Conservation (phyloP, 352 stramenopile genomes). For the Phytophthora pisi region DNA sequence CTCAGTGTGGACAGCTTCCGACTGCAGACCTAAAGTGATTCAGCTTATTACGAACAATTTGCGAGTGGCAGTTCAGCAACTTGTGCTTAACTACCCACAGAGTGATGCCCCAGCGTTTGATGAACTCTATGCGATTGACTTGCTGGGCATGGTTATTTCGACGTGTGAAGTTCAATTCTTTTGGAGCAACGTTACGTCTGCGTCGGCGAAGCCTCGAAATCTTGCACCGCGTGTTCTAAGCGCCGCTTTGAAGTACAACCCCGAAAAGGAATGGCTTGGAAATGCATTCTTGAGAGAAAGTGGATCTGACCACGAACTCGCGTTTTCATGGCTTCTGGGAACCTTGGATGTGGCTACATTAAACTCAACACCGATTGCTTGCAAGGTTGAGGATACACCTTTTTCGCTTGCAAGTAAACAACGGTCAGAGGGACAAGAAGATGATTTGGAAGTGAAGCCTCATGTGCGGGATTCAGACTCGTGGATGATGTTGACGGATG, state of each 20-base stretch:
- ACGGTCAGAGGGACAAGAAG: background rate
- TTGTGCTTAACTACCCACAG: constrained; percentile 59
- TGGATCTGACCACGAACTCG: constrained; percentile 61
- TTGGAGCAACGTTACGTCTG: constrained; percentile 53
- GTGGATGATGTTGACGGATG: constrained; percentile 76
- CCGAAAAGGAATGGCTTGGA: constrained; percentile 68
- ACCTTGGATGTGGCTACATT: constrained; percentile 63
- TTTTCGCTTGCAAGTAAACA: constrained; percentile 31
- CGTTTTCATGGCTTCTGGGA: constrained; percentile 61
- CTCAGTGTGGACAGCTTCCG: constrained; percentile 30
- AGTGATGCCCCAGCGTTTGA: constrained; percentile 37
- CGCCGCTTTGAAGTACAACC: constrained; percentile 61
- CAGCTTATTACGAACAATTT: constrained; percentile 42
- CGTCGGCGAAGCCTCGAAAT: constrained; percentile 51
- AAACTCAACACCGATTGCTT: constrained; percentile 23
- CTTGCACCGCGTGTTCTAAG: constrained; percentile 64
- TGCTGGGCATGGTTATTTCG: constrained; percentile 66
- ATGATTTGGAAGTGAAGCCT: background rate
- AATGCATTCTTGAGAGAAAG: constrained; percentile 66
- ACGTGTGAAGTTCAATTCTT: constrained; percentile 65
- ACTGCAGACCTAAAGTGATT: constrained; percentile 34
- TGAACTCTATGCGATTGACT: constrained; percentile 72
- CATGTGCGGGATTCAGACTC: constrained; percentile 57
- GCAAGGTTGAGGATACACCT: constrained; percentile 21
- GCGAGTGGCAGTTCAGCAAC: constrained; percentile 51